These are phyloP conservation scores for Wickerhamiella domercqiae DNA, from an alignment of 805 yeast genomes.

Conservation along the genomic window DNA sequence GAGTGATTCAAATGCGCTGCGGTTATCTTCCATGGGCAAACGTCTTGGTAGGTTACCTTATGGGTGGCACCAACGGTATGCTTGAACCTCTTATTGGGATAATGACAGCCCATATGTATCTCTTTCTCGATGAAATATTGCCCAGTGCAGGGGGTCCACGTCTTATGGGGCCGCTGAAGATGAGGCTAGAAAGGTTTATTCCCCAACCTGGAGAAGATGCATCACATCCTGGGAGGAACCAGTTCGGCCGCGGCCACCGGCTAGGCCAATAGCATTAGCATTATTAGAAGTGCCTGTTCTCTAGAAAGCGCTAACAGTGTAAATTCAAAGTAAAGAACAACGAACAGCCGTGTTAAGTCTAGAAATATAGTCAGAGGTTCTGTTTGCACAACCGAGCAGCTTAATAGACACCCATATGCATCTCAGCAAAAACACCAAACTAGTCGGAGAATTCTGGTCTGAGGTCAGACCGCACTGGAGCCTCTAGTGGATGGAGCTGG, in stretches of 20 bases:
- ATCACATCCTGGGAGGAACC: too few species aligned
- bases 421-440: neutral
- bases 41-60: conserved; percentile 17
- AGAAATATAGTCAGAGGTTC: too few species aligned
- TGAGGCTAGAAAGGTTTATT: too few species aligned
- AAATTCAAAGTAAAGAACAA: too few species aligned
- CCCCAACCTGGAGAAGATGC: conserved; percentile 2
- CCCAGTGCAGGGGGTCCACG: conserved; percentile 21
- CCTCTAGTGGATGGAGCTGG: conserved; percentile 83
- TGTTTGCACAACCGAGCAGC: too few species aligned
- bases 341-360: too few species aligned
- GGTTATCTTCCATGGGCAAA: conserved; percentile 22
- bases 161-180: conserved; percentile 7
- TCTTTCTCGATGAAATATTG: conserved; percentile 20
- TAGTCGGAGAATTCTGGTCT: conserved; percentile 48
- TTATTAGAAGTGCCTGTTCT: too few species aligned
- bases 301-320: too few species aligned
- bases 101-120: conserved; percentile 22
- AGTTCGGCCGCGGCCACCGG: conserved; percentile 18
- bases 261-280: conserved; percentile 13
- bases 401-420: conserved; percentile 1
- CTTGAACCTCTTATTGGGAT: conserved; percentile 20
- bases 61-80: conserved; percentile 18
- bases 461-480: conserved; percentile 76
- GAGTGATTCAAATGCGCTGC: conserved; percentile 21